Evolutionary conservation across 1,284 basidiomycete genomes (phyloP).

Genomic region (Waitea zeae): DNA sequence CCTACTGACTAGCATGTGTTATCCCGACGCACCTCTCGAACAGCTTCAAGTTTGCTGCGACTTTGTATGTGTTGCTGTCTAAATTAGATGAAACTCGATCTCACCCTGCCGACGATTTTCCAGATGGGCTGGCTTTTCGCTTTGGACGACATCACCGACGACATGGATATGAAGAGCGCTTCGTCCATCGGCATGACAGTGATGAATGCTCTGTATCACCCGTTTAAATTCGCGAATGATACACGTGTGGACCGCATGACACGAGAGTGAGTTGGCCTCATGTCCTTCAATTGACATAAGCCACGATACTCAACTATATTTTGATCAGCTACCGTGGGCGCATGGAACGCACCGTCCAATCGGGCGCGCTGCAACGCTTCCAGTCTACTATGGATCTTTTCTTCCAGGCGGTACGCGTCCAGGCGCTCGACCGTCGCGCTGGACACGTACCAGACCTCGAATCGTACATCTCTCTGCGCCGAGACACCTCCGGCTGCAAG

Average conservation of each 20-base stretch:
- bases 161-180: conserved; percentile 4
- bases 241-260: not conserved
- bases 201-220: conserved; percentile 11
- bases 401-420: conserved; percentile 12
- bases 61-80: conserved; percentile 12
- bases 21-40: conserved; percentile 10
- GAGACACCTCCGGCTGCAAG: conserved; percentile 14
- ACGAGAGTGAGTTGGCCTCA: conserved; percentile 1
- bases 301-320: not conserved
- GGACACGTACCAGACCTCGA: conserved; percentile 13
- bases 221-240: conserved; percentile 6
- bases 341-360: conserved; percentile 1
- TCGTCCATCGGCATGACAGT: conserved; percentile 7
- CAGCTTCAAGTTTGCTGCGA: conserved; percentile 12
- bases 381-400: conserved; percentile 13
- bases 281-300: not conserved
- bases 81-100: too few species aligned
- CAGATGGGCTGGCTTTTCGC: conserved; percentile 6
- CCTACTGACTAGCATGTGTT: conserved; percentile 11
- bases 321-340: conserved; percentile 5
- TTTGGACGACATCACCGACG: conserved; percentile 12
- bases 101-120: not conserved
- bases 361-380: conserved; percentile 7
- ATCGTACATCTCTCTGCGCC: conserved; percentile 13
- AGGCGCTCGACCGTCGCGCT: conserved; percentile 10